Percentiles rank a stretch among this genome's conserved stretches.
These are phyloP conservation scores for Lentinus brumalis DNA, from an alignment of 768 basidiomycete genomes.

Conservation along the genomic window DNA sequence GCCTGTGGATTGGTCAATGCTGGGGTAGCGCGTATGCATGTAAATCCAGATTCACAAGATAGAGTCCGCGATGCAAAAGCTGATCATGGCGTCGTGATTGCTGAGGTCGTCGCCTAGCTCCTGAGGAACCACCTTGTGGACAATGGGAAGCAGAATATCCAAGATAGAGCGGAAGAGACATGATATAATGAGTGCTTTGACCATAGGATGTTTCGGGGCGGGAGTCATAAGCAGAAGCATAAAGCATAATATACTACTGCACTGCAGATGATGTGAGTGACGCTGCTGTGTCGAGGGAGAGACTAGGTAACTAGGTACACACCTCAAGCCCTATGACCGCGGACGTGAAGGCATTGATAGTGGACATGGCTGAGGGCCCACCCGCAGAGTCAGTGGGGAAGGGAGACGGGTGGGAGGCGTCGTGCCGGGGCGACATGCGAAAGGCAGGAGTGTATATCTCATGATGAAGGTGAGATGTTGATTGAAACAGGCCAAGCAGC, in stretches of 20 bases:
- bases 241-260: constrained; percentile 13
- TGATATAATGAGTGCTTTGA: constrained; percentile 21
- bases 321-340: constrained; percentile 25
- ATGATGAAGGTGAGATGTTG: not conserved
- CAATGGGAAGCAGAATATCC: constrained; percentile 17
- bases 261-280: not conserved
- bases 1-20: not conserved
- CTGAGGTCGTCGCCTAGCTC: constrained; percentile 4
- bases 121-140: constrained; percentile 4
- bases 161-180: constrained; percentile 20
- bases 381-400: not conserved
- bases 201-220: constrained; percentile 25
- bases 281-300: not conserved
- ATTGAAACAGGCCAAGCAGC: not conserved
- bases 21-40: not conserved
- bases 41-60: constrained; percentile 16
- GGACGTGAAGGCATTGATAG: constrained; percentile 6
- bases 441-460: not conserved
- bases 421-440: not conserved
- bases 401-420: not conserved
- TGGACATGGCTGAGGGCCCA: not conserved
- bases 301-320: not conserved
- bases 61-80: constrained; percentile 21
- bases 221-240: constrained; percentile 22
- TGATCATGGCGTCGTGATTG: not conserved